A percentile compares a stretch with the other conserved stretches of the same genome.
These are phyloP conservation scores for Leishmania tarentolae DNA, from an alignment of 208 protist genomes.

Conservation along the genomic window DNA sequence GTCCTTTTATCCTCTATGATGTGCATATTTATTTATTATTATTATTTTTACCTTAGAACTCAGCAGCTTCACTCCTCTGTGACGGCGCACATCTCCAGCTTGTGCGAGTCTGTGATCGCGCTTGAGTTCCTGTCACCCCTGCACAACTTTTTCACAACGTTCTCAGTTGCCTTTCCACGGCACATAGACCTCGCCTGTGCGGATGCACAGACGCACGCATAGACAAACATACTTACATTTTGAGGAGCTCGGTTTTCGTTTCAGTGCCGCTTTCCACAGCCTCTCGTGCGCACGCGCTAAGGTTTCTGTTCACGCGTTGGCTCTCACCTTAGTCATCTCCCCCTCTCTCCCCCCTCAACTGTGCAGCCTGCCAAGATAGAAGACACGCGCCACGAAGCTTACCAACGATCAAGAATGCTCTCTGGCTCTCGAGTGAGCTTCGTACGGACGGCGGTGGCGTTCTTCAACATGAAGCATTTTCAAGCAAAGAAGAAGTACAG, in stretches of 20 bases:
- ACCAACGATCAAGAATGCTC: conserved; percentile 4
- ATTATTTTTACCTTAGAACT: background rate
- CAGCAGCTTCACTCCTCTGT: background rate
- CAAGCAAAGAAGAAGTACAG: conserved; percentile 53
- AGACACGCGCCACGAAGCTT: background rate
- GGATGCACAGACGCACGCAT: background rate
- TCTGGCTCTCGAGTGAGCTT: conserved; percentile 11
- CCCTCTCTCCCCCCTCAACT: background rate
- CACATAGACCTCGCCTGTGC: background rate
- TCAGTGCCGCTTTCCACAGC: background rate
- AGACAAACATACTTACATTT: background rate
- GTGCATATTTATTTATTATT: background rate
- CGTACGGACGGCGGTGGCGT: conserved; percentile 64
- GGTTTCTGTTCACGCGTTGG: background rate
- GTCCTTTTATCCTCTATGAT: background rate
- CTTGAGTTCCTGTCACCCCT: background rate
- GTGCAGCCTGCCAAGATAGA: background rate
- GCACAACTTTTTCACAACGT: background rate
- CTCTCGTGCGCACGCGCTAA: background rate
- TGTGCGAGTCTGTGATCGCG: background rate
- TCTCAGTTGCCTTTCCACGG: background rate
- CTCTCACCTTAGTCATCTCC: background rate
- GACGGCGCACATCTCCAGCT: background rate
- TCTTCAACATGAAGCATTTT: conserved; percentile 87
- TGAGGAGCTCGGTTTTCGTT: background rate